Evolutionary conservation across 108 stramenopile species (phyloP), one percentile per base, ranked within the genome.

Genomic region (Nitzschia putrida): DNA sequence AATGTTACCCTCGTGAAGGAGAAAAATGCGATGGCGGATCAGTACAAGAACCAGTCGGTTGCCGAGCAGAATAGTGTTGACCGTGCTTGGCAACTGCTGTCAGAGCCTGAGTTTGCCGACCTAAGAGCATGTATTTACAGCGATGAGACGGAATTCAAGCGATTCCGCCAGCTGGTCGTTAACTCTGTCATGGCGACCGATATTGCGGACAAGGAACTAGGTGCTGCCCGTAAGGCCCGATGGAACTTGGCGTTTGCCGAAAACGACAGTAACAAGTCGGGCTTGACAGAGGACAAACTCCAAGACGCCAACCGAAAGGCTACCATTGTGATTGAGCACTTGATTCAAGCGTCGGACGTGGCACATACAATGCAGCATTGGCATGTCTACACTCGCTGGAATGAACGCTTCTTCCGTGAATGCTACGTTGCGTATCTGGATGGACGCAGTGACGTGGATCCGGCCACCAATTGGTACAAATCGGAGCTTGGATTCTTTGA

Each of bases 261-360:
- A 43, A 41, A 41, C 42, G 10, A 41, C 44, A 10, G 1, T 1
- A 18, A 16, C 18, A 18, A 18, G 18, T 16, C n/a, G n/a, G 18
- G 14, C 47, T 18, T 18, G 18, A 18, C n/a, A 49, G 47, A 49
- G 47, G 47, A 49, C 18, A 18, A 24, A 10, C 43, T 63, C 21
- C n/a, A 63, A 7, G 61, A 63, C 21, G 10, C 40, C 20, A 49
- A 49, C 6, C 14, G 47, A 18, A 18, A 39, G 18, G 61, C 61
- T 22, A 63, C 61, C 18, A 63, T 63, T 45, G 61, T 63, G n/a
- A 63, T 63, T 37, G 61, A 63, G 23, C 61, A 63, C 61, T 44
- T 63, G 16, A 63, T 63, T 25, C 61, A 63, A 45, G 61, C 61
- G 4, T 63, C 61, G 8, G 61, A 63, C 24, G 61, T 63, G 8